Evolutionary conservation across 805 yeast genomes (phyloP).

Genomic region (Candida succiphila): DNA sequence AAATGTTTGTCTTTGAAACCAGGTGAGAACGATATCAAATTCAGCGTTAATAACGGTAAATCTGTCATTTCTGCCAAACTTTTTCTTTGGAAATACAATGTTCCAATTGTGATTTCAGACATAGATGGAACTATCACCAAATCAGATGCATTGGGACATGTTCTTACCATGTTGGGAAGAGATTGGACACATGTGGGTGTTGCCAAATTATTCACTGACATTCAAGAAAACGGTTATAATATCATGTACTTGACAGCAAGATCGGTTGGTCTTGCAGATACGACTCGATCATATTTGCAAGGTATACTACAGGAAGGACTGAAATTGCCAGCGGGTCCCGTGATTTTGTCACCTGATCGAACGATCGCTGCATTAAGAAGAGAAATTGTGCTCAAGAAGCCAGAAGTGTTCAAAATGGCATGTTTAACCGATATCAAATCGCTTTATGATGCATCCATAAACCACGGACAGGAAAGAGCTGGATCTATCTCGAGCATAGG

Average conservation of each 20-base stretch:
- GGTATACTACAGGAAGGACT: slow-evolving; percentile 72
- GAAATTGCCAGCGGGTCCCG: slow-evolving; percentile 82
- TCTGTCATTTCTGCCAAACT: slow-evolving; percentile 67
- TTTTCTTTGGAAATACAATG: slow-evolving; percentile 72
- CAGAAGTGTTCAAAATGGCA: slow-evolving; percentile 98
- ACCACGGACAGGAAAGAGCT: background rate
- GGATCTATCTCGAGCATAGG: slow-evolving; percentile 3
- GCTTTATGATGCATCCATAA: slow-evolving; percentile 31
- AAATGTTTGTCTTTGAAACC: slow-evolving; percentile 58
- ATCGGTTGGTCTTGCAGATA: slow-evolving; percentile 91
- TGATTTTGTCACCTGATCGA: slow-evolving; percentile 88
- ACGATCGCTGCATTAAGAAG: slow-evolving; percentile 91
- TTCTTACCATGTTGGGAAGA: slow-evolving; percentile 82
- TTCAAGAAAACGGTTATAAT: slow-evolving; percentile 79
- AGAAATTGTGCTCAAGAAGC: slow-evolving; percentile 88
- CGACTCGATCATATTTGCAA: slow-evolving; percentile 73
- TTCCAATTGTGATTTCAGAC: slow-evolving; percentile 92
- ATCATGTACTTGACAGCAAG: slow-evolving; percentile 91
- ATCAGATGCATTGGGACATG: slow-evolving; percentile 96
- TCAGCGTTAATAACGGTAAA: slow-evolving; percentile 75
- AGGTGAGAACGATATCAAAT: slow-evolving; percentile 73
- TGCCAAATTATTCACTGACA: slow-evolving; percentile 84
- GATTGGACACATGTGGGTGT: slow-evolving; percentile 99
- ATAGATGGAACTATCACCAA: slow-evolving; percentile 97
- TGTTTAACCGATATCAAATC: slow-evolving; percentile 80